phyloP scores from a whole-genome alignment of 1,284 basidiomycete species.

The Sporisorium exsertum region DNA sequence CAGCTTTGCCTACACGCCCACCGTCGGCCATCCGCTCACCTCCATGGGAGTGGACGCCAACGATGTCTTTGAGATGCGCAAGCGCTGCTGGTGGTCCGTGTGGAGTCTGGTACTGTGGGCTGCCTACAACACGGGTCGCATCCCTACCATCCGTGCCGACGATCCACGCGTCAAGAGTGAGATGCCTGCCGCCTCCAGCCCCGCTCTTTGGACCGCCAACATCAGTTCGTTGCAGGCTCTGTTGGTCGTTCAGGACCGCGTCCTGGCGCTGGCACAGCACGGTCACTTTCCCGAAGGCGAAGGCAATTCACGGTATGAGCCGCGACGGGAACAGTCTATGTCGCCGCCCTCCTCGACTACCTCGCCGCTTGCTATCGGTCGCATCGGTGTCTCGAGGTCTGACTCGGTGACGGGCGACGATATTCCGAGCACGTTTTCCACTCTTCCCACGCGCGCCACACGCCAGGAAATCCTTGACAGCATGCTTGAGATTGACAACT shows the following conservation, averaged over 20 bases:
- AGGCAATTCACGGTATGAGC: conserved; percentile 21
- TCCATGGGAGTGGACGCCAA: conserved; percentile 37
- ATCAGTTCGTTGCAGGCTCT: conserved; percentile 59
- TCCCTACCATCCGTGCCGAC: conserved; percentile 63
- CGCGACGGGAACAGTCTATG: conserved; percentile 14
- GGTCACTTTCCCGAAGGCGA: conserved; percentile 27
- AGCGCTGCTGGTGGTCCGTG: conserved; percentile 63
- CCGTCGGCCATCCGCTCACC: conserved; percentile 31
- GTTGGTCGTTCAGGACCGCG: conserved; percentile 60
- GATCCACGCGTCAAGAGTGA: conserved; percentile 63
- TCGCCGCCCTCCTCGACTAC: conserved; percentile 27
- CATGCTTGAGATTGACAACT: conserved; percentile 60
- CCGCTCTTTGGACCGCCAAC: conserved; percentile 52
- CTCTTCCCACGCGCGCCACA: conserved; percentile 46
- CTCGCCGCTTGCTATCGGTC: conserved; percentile 42
- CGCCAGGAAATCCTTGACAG: conserved; percentile 58
- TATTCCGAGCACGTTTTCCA: conserved; percentile 39
- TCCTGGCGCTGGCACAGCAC: conserved; percentile 55
- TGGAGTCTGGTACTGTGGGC: conserved; percentile 61
- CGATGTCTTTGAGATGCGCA: conserved; percentile 62
- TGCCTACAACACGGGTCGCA: conserved; percentile 62
- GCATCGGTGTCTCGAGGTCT: conserved; percentile 30
- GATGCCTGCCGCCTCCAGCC: conserved; percentile 47
- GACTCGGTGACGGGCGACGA: conserved; percentile 41
- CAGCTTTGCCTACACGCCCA: conserved; percentile 44